Evolutionary conservation across 2,329 filamentous ascomycete species (phyloP), one percentile per base, ranked within the genome.

Genomic region (Diplodia mutila): DNA sequence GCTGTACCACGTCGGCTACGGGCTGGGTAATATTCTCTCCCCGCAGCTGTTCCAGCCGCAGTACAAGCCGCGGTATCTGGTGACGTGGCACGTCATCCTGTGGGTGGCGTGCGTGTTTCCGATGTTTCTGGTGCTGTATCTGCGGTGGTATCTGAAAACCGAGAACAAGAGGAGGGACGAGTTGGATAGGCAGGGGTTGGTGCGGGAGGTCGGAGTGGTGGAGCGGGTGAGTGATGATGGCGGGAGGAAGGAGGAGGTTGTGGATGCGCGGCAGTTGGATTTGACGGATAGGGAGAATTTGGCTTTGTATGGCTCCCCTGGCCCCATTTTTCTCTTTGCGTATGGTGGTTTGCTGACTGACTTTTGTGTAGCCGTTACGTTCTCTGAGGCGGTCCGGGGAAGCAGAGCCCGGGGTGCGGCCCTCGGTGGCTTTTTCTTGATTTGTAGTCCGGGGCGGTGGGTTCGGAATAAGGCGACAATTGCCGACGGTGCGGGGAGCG

Each of bases 111-210:
- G 75, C 57, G 75, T 81, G 16, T 73, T 81, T 6, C 80, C 80
- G 2, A 75, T 76, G 12, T 70, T 80, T 16, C 74, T 81, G n/a
- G 77, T 83, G 1, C 64, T 83, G 3, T 76, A 77, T 21, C 72
- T 83, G 37, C 68, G 81, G 7, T 77, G 75, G 57, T 80, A 82
- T 65, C 69, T 83, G n/a, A 75, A 72, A 16, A 74, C 74, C 42
- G 77, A 82, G 57, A 83, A 83, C 61, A 77, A 73, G 67, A 77
- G 77, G 34, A 75, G 80, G 2, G 79, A 83, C 55, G 71, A 51
- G 27, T 16, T 61, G 46, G 59, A 63, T 2, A 51, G 12, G 14
- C 25, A 46, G 5, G 59, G 59, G 42, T 21, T 67, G 73, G 51
- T 65, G 53, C 27, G 48, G 71, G 25, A 72, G 73, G 29, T 71